phyloP scores from a whole-genome alignment of 768 basidiomycete species.

The Termitomyces sp. region DNA sequence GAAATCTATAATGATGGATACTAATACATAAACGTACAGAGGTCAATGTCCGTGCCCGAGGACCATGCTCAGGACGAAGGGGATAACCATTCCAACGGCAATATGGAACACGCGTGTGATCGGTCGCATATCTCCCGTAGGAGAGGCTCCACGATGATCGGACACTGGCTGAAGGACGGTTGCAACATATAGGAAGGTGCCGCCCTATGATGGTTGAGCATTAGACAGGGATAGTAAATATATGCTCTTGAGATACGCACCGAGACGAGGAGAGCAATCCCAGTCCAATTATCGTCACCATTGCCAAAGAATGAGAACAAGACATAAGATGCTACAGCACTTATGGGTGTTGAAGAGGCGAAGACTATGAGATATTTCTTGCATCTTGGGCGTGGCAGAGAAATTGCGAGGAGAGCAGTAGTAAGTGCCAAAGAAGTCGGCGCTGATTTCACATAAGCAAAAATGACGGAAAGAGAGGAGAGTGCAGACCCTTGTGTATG shows the following conservation, averaged over 20 bases:
- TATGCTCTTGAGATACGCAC: constrained; percentile 41
- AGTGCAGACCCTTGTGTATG: constrained; percentile 75
- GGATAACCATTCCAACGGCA: constrained; percentile 67
- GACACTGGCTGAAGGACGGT: constrained; percentile 83
- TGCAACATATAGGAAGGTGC: constrained; percentile 93
- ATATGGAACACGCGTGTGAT: constrained; percentile 49
- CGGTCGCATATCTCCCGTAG: constrained; percentile 41
- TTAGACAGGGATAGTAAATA: neutral
- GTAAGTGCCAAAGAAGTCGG: constrained; percentile 91
- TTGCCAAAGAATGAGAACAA: constrained; percentile 55
- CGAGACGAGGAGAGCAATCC: constrained; percentile 78
- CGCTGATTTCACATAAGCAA: constrained; percentile 39
- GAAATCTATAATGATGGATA: neutral
- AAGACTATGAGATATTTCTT: constrained; percentile 76
- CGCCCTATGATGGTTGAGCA: constrained; percentile 50
- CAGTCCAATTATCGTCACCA: constrained; percentile 55
- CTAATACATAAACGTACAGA: constrained; percentile 1
- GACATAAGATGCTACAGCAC: constrained; percentile 74
- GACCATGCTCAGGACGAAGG: constrained; percentile 54
- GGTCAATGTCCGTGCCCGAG: constrained; percentile 58
- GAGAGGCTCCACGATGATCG: constrained; percentile 30
- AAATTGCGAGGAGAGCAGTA: constrained; percentile 75
- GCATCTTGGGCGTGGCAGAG: constrained; percentile 65
- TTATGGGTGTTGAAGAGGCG: constrained; percentile 78
- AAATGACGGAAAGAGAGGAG: neutral